These are phyloP conservation scores for Chlorella sp. DNA, from an alignment of 139 green algal genomes.

Conservation along the genomic window DNA sequence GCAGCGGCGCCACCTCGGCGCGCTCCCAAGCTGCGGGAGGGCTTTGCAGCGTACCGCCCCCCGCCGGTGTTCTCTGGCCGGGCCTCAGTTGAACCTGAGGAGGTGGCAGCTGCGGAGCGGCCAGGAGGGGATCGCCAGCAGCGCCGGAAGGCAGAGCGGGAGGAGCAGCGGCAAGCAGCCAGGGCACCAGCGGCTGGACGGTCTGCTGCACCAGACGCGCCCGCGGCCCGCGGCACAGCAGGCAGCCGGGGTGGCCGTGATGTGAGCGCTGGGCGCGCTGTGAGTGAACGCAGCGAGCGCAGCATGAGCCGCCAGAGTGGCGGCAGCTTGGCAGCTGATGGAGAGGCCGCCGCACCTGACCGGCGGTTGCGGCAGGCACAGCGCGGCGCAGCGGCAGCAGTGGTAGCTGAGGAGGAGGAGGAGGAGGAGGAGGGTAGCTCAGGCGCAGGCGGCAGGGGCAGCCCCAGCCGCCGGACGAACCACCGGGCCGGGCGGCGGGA, in stretches of 20 bases:
- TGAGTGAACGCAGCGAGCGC: too few species aligned
- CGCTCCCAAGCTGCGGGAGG: slow-evolving; percentile 12
- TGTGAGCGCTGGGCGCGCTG: too few species aligned
- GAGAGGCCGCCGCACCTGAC: neutral
- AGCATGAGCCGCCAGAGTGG: too few species aligned
- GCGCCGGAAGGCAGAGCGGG: slow-evolving; percentile 4
- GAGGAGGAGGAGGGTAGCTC: too few species aligned
- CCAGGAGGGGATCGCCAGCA: neutral
- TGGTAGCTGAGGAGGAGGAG: neutral
- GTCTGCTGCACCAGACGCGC: neutral
- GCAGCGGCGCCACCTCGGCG: neutral
- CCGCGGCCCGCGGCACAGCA: neutral
- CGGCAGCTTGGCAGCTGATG: too few species aligned
- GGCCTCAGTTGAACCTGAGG: neutral
- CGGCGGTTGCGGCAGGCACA: neutral
- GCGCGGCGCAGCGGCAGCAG: slow-evolving; percentile 9
- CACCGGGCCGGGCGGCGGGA: neutral
- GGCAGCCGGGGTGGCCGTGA: neutral
- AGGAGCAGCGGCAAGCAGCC: neutral
- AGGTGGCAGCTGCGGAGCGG: neutral
- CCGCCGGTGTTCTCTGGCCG: slow-evolving; percentile 15
- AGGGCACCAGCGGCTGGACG: neutral
- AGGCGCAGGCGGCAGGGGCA: neutral
- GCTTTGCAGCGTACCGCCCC: slow-evolving; percentile 33
- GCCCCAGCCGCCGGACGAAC: neutral